These are phyloP conservation scores for Chaetomium globosum DNA, from an alignment of 2,329 filamentous ascomycete species.

Conservation along the genomic window DNA sequence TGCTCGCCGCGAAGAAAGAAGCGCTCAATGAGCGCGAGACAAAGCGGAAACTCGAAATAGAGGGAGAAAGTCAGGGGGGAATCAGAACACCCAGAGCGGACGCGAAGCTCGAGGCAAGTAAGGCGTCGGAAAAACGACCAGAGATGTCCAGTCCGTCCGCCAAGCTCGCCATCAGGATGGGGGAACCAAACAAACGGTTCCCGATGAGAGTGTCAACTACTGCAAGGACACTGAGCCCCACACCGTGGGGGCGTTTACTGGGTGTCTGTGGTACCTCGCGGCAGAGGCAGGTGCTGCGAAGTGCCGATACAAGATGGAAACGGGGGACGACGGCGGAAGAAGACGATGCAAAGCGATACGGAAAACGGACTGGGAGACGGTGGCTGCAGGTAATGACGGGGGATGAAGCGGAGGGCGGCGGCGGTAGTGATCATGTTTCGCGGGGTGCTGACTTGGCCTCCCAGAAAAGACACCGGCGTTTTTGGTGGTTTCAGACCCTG, in stretches of 20 bases:
- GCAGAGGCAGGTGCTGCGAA: neutral
- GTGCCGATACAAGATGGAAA: too few species aligned
- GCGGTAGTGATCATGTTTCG: neutral
- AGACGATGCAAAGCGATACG: neutral
- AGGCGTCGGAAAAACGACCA: neutral
- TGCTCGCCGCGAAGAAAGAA: neutral
- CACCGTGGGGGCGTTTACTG: neutral
- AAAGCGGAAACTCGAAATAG: neutral
- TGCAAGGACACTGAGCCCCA: neutral
- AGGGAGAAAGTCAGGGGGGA: neutral
- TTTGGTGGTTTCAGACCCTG: neutral
- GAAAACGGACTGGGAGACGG: too few species aligned
- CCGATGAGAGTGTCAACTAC: neutral
- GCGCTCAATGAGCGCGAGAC: neutral
- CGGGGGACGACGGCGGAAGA: too few species aligned
- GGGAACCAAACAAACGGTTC: neutral
- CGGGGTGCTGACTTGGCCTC: neutral
- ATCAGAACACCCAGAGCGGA: neutral
- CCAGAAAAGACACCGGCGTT: neutral
- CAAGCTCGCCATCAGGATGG: neutral
- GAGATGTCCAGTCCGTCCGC: neutral
- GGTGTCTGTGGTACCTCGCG: neutral
- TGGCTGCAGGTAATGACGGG: neutral
- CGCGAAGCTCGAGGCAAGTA: neutral
- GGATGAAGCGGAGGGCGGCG: too few species aligned